A percentile compares a stretch with the other conserved stretches of the same genome.
Conservation (phyloP, 2,329 filamentous ascomycete species). For the Ustulina deusta region DNA sequence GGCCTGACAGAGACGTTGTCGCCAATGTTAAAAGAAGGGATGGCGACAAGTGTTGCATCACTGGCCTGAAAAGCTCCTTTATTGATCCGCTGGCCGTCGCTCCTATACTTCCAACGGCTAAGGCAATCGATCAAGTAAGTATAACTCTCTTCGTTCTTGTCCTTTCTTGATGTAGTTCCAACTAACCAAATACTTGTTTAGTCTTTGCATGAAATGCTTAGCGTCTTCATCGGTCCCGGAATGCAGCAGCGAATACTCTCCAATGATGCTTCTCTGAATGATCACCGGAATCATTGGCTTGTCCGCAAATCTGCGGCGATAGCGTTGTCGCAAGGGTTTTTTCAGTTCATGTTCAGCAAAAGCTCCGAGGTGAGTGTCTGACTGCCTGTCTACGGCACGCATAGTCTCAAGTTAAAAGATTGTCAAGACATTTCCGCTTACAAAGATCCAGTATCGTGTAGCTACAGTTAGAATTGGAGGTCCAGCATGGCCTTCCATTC, state of each 20-base stretch:
- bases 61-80: constrained; percentile 22
- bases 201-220: constrained; percentile 27
- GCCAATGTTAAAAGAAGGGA: constrained; percentile 23
- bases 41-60: constrained; percentile 23
- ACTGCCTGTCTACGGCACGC: constrained; percentile 18
- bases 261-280: constrained; percentile 21
- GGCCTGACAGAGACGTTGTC: constrained; percentile 19
- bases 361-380: constrained; percentile 25
- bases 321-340: constrained; percentile 37
- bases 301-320: constrained; percentile 42
- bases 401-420: constrained; percentile 18
- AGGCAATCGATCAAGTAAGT: constrained; percentile 19
- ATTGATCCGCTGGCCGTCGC: constrained; percentile 32
- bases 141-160: constrained; percentile 12
- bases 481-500: constrained; percentile 16
- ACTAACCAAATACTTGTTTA: constrained; percentile 23
- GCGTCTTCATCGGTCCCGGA: constrained; percentile 20
- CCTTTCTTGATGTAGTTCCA: constrained; percentile 17
- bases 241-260: constrained; percentile 26
- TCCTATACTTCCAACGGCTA: constrained; percentile 28
- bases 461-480: constrained; percentile 6
- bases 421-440: constrained; percentile 13
- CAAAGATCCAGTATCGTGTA: constrained; percentile 16
- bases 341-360: constrained; percentile 23
- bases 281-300: constrained; percentile 40